A percentile compares a stretch with the other conserved stretches of the same genome.
phyloP scores from a whole-genome alignment of 1,284 basidiomycete genomes.

The Sanghuangporus sanghuang region DNA sequence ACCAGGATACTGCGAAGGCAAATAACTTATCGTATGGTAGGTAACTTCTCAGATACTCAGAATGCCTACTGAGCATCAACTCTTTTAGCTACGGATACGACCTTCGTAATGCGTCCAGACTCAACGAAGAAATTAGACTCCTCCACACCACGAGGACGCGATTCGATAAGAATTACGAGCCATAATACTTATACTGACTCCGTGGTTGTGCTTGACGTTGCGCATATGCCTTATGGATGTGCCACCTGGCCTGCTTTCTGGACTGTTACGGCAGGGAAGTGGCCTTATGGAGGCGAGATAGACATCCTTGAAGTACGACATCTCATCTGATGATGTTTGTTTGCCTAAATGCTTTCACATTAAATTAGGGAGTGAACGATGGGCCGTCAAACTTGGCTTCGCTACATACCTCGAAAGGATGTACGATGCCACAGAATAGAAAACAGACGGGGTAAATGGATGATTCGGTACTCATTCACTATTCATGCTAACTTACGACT shows the following conservation, averaged over 20 bases:
- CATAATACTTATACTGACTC: constrained; percentile 37
- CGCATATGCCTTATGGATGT: constrained; percentile 51
- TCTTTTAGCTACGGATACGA: constrained; percentile 29
- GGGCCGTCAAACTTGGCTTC: constrained; percentile 42
- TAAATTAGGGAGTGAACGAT: constrained; percentile 38
- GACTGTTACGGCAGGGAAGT: constrained; percentile 47
- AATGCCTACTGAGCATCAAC: neutral
- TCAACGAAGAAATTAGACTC: constrained; percentile 28
- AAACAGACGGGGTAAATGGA: constrained; percentile 39
- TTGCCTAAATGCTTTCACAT: neutral
- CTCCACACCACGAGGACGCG: constrained; percentile 35
- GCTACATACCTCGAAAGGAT: constrained; percentile 47
- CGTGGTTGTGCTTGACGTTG: constrained; percentile 47
- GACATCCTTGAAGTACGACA: constrained; percentile 44
- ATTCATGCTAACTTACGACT: neutral
- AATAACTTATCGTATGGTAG: constrained; percentile 39
- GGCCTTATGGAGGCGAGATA: constrained; percentile 48
- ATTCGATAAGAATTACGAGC: constrained; percentile 47
- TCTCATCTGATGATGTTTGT: neutral
- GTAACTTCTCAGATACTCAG: neutral
- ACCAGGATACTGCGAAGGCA: constrained; percentile 32
- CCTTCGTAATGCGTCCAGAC: constrained; percentile 52
- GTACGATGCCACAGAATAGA: constrained; percentile 35
- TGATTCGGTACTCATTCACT: neutral
- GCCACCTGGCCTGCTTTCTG: constrained; percentile 65